Evolutionary conservation across 1,139 yeast genomes (phyloP).

Genomic region (Blastobotrys capitulatus): DNA sequence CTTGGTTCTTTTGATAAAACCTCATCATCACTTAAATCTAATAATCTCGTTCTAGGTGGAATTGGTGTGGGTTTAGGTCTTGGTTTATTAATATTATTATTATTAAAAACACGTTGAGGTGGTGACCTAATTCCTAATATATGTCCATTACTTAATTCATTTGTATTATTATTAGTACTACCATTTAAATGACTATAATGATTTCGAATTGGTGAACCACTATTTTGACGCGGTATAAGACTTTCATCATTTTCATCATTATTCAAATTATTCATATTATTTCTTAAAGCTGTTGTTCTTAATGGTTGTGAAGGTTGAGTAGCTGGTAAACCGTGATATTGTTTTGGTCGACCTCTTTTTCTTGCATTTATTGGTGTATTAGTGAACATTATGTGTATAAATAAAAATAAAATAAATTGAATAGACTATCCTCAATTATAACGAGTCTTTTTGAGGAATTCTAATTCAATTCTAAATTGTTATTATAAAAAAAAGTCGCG

Average conservation of each 20-base stretch:
- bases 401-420: neutral
- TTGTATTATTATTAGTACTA: neutral
- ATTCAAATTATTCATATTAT: neutral
- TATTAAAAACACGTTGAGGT: neutral
- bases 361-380: conserved; percentile 15
- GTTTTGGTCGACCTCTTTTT: conserved; percentile 10
- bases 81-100: neutral
- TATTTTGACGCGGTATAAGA: conserved; percentile 6
- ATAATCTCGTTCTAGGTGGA: neutral
- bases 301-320: conserved; percentile 16
- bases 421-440: neutral
- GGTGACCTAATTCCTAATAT: neutral
- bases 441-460: too few species aligned
- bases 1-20: neutral
- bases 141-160: neutral
- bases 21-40: neutral
- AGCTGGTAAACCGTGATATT: conserved; percentile 13
- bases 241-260: conserved; percentile 9
- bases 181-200: neutral
- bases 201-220: neutral
- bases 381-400: conserved; percentile 9
- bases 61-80: conserved; percentile 1
- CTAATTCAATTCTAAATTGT: too few species aligned
- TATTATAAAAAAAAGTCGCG: too few species aligned
- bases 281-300: neutral